Evolutionary conservation across 768 basidiomycete genomes (phyloP).

Genomic region (Hygrocybe coccinea): DNA sequence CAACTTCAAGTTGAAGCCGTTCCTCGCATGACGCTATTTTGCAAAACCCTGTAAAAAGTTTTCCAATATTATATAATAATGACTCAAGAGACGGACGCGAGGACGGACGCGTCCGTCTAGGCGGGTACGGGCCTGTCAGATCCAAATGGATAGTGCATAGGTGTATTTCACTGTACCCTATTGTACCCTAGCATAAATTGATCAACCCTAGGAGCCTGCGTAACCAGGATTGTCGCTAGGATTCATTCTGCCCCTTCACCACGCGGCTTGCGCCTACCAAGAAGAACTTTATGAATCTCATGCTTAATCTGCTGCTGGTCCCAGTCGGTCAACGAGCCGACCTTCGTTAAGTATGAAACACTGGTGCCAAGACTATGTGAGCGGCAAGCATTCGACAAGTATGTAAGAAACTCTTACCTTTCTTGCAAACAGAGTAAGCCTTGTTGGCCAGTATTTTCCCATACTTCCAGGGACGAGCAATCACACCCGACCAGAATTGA

Average conservation of each 20-base stretch:
- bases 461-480: neutral
- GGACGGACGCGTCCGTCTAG: too few species aligned
- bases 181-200: too few species aligned
- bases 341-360: neutral
- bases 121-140: too few species aligned
- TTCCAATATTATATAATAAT: too few species aligned
- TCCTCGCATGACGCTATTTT: too few species aligned
- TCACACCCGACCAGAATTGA: neutral
- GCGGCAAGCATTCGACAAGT: neutral
- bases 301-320: neutral
- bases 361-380: neutral
- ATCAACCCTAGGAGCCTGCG: too few species aligned
- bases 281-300: neutral
- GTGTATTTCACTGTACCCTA: too few species aligned
- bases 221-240: too few species aligned
- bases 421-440: slow-evolving; percentile 1
- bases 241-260: neutral
- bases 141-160: too few species aligned
- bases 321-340: neutral
- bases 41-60: too few species aligned
- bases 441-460: neutral
- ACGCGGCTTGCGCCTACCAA: neutral
- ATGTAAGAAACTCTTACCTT: neutral
- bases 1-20: too few species aligned
- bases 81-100: too few species aligned